Evolutionary conservation across 306 rosid species (phyloP).

Genomic region (Cajanus cajan): DNA sequence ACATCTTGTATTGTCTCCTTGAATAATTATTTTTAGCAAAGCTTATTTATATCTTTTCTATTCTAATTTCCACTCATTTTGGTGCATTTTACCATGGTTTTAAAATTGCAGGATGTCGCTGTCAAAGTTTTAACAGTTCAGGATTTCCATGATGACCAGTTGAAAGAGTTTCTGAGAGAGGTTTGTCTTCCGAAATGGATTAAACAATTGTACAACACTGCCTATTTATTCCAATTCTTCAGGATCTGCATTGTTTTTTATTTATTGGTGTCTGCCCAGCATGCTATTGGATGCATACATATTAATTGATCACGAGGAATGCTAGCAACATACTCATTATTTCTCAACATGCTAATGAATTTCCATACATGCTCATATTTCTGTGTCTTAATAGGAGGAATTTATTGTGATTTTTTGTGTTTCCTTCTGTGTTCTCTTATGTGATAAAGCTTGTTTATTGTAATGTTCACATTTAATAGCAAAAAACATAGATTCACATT

Average conservation of each 20-base stretch:
- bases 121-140: slow-evolving; percentile 85
- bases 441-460: too few species aligned
- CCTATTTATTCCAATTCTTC: background rate
- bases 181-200: slow-evolving; percentile 35
- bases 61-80: background rate
- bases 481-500: too few species aligned
- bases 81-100: background rate
- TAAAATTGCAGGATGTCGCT: slow-evolving; percentile 79
- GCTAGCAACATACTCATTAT: too few species aligned
- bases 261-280: background rate
- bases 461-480: too few species aligned
- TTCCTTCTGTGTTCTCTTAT: too few species aligned
- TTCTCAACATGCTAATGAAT: too few species aligned
- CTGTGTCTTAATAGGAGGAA: too few species aligned
- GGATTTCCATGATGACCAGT: slow-evolving; percentile 83
- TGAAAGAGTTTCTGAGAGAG: slow-evolving; percentile 92
- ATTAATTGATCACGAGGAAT: too few species aligned
- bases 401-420: too few species aligned
- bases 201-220: background rate
- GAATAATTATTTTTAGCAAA: background rate
- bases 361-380: too few species aligned
- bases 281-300: too few species aligned
- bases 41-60: background rate
- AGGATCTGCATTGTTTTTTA: background rate
- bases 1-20: background rate